Base-by-base conservation (phyloP, 2,329 filamentous ascomycete species). In the Penicillium sp. region DNA sequence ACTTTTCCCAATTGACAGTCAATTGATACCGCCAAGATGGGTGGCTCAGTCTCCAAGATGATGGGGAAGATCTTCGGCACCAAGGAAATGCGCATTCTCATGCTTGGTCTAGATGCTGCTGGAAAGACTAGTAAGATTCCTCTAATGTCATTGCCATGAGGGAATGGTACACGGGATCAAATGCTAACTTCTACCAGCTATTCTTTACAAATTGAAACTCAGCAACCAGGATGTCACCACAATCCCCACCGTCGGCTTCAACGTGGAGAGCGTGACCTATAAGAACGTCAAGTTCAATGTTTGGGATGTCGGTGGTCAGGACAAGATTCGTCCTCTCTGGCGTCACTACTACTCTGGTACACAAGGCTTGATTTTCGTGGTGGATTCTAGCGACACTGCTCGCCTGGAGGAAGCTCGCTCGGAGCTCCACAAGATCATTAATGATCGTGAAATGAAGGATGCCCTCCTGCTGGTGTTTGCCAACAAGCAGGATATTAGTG, bases 231-330 rank as follows among this genome's bases (percentile, higher is more conserved):
- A 96, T 74, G 93, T 98, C 70, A 98, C 95, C 61, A 98, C 95
- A 52, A 98, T 98, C 73, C 95, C 95, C 47, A 99, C 95, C 33
- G 95, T 99, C 69, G 95, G 93, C 68, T 98, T 98, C 85, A 98
- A 98, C 84, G 95, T 98, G 77, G 93, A 98, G 84, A 96, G 92
- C 5, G 93, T 98, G 70, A 96, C 93, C 67, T 97, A 96, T 84
- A 97, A 97, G 85, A 98, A 98, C 77, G 93, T 97, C 79, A 96
- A 97, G 80, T 98, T 98, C 83, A 98, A 96, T 71, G 93, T 98
- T 63, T 98, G 93, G 93, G 93, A 98, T 82, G 93, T 98, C 59
- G 93, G 93, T 78, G 93, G 93, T 64, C 93, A 98, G 83, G 93
- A 98, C 85, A 98, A 98, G 88, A 98, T 98, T 73, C 86, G 93